These are phyloP conservation scores for Schizothecium vesticola DNA, from an alignment of 495 filamentous ascomycete species.

Conservation along the genomic window DNA sequence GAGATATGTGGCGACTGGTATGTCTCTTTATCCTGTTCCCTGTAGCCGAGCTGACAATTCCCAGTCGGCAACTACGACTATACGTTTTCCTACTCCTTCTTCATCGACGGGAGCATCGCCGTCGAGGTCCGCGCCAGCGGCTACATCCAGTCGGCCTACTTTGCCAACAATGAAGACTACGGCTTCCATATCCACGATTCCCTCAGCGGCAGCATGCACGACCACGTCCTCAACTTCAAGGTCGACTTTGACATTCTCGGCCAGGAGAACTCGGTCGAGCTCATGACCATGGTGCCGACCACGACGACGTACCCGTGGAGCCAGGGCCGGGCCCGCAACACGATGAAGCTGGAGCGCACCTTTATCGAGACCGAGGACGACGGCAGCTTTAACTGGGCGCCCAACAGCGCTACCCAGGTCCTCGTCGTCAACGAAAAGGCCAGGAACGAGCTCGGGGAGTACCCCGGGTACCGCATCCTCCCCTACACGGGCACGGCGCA, in stretches of 20 bases:
- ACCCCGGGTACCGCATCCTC: slow-evolving; percentile 50
- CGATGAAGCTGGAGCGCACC: slow-evolving; percentile 46
- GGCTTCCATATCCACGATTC: slow-evolving; percentile 53
- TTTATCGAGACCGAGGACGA: slow-evolving; percentile 43
- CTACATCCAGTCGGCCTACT: slow-evolving; percentile 52
- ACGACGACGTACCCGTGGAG: slow-evolving; percentile 42
- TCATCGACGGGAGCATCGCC: slow-evolving; percentile 49
- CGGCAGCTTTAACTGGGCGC: slow-evolving; percentile 46
- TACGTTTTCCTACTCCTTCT: slow-evolving; percentile 37
- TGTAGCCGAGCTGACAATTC: background rate
- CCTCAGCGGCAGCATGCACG: slow-evolving; percentile 52
- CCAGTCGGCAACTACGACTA: slow-evolving; percentile 47
- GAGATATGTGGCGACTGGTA: slow-evolving; percentile 35
- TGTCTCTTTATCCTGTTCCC: background rate
- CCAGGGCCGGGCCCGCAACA: slow-evolving; percentile 42
- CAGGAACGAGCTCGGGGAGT: slow-evolving; percentile 50
- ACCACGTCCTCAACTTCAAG: slow-evolving; percentile 57
- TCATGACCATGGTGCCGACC: slow-evolving; percentile 35
- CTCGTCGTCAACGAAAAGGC: slow-evolving; percentile 48
- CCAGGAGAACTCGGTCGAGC: slow-evolving; percentile 43
- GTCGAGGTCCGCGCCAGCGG: slow-evolving; percentile 51
- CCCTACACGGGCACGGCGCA: slow-evolving; percentile 35
- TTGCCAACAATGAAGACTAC: slow-evolving; percentile 48
- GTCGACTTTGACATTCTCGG: slow-evolving; percentile 52
- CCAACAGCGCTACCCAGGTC: slow-evolving; percentile 46